phyloP scores from a whole-genome alignment of 2,329 filamentous ascomycete genomes.

The Claviceps africana region DNA sequence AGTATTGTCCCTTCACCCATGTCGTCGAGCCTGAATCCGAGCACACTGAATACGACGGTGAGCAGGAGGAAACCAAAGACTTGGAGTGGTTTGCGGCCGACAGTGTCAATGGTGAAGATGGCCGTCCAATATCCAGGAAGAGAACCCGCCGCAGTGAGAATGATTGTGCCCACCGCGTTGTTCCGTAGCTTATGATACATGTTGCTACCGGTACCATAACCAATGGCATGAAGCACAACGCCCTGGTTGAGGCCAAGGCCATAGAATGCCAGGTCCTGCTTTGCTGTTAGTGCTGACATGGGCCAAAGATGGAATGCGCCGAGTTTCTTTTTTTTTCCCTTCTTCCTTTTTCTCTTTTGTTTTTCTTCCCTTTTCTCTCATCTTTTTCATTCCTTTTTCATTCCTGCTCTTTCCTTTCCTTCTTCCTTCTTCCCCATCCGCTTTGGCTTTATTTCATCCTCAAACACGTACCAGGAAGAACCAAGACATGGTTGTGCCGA shows the following conservation, averaged over 20 bases:
- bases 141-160: constrained; percentile 62
- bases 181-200: constrained; percentile 59
- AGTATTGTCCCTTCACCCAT: constrained; percentile 37
- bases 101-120: constrained; percentile 55
- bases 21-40: constrained; percentile 44
- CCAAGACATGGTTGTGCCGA: constrained; percentile 70
- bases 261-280: constrained; percentile 51
- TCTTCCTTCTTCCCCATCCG: no score
- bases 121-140: constrained; percentile 73
- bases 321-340: background rate
- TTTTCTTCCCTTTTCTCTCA: no score
- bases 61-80: constrained; percentile 46
- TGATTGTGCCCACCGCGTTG: constrained; percentile 62
- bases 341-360: background rate
- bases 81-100: constrained; percentile 68
- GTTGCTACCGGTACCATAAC: constrained; percentile 48
- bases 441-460: background rate
- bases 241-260: constrained; percentile 63
- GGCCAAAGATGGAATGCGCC: no score
- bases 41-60: constrained; percentile 46
- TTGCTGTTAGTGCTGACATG: constrained; percentile 6
- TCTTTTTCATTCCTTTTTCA: no score
- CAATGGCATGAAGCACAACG: constrained; percentile 57
- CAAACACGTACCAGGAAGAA: constrained; percentile 47
- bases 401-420: no score